phyloP scores from a whole-genome alignment of 1,139 yeast genomes.

The Suhomyces wounanorum region DNA sequence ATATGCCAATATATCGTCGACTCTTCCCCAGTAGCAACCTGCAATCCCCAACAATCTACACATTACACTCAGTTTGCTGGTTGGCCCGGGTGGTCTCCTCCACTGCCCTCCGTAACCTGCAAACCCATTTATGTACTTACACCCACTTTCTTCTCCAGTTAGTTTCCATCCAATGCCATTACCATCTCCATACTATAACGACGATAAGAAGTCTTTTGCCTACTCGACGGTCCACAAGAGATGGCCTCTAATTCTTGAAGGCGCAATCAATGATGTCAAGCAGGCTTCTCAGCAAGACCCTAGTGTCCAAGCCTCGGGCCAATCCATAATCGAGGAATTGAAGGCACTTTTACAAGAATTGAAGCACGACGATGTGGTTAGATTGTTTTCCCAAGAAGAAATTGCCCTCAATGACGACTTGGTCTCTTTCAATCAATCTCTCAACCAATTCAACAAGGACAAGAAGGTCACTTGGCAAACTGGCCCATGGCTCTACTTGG shows the following conservation, averaged over 20 bases:
- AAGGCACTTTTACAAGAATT: conserved; percentile 39
- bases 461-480: conserved; percentile 64
- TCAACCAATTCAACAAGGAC: conserved; percentile 29
- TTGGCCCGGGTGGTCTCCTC: background rate
- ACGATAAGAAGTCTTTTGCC: conserved; percentile 78
- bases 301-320: conserved; percentile 32
- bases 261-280: conserved; percentile 62
- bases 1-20: conserved; percentile 11
- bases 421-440: conserved; percentile 51
- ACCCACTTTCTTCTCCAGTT: background rate
- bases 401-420: conserved; percentile 45
- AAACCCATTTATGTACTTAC: too few species aligned
- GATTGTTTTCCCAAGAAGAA: conserved; percentile 46
- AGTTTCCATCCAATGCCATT: conserved; percentile 14
- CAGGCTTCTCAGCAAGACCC: conserved; percentile 18
- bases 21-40: background rate
- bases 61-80: background rate
- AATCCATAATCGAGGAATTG: conserved; percentile 37
- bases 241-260: conserved; percentile 83
- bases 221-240: conserved; percentile 73
- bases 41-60: background rate
- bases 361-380: conserved; percentile 39
- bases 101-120: background rate
- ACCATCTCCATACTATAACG: conserved; percentile 53
- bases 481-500: conserved; percentile 93